Base-by-base conservation (phyloP, 208 protist species). In the Trypanosoma theileri region DNA sequence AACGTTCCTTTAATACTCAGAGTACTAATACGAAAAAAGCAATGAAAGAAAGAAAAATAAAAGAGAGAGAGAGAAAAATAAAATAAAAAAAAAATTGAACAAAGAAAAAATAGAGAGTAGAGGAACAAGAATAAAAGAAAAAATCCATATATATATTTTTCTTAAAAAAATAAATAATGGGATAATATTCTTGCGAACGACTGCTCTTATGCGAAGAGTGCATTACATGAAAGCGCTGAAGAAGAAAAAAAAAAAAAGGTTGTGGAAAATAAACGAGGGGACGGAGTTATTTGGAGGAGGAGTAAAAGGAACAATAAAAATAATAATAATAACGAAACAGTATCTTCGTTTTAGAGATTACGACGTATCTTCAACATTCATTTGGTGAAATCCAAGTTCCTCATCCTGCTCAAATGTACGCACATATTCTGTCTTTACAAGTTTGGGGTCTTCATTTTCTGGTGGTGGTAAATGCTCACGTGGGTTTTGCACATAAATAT, bases 401-500 rank as follows among this genome's bases (percentile, higher is more conserved):
- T 98, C 95, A 59, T 98, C 91, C 67, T 98, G 94, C 62, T 98
- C 95, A 53, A 74, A 82, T 6, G 88, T 97, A 48, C 96, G 79
- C 0, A 60, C 69, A 76, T 98, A 98, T 41, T 88, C 78, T 59
- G 88, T 86, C 17, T 83, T 59, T 46, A 65, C 73, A 28, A 98
- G 71, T 46, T 83, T 66, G 40, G 95, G 92, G 73, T 98, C 96
- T n/a, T 64, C 61, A 59, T 93, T 79, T 28, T 95, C 93, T 14
- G 88, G 88, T 22, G 85, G 86, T 28, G 88, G 81, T 11, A 96
- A 69, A 65, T 96, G 91, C 1, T 86, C 81, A n/a, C 89, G 81
- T 9, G 94, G 87, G 78, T 97, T 96, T 69, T 98, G 93, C 50
- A 98, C 90, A 79, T 97, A 98, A 52, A 91, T 81, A 67, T 97